Evolutionary conservation across 2,329 filamentous ascomycete species (phyloP).

Genomic region (Ophiostoma sp.): DNA sequence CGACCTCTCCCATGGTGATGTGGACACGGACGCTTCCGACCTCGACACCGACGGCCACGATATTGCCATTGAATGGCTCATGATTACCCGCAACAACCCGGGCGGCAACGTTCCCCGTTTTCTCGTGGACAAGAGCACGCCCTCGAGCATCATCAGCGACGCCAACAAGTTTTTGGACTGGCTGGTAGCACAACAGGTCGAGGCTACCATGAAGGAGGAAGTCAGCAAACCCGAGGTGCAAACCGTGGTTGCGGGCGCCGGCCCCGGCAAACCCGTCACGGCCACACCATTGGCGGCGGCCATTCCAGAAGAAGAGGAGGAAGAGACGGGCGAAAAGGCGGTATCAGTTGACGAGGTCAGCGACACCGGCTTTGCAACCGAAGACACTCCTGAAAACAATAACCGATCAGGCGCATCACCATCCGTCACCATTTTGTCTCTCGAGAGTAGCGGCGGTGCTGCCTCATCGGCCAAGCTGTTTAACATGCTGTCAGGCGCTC

Average conservation of each 20-base stretch:
- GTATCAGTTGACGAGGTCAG: not conserved
- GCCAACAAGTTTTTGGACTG: slow-evolving; percentile 81
- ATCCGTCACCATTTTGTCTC: not conserved
- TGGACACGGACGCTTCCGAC: slow-evolving; percentile 34
- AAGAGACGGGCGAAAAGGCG: slow-evolving; percentile 22
- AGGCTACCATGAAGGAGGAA: slow-evolving; percentile 5
- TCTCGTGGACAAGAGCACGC: slow-evolving; percentile 87
- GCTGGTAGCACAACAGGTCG: slow-evolving; percentile 45
- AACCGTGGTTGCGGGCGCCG: not conserved
- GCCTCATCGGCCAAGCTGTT: slow-evolving; percentile 46
- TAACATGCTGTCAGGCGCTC: slow-evolving; percentile 55
- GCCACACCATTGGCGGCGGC: not conserved
- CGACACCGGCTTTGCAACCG: not conserved
- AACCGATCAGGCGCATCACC: slow-evolving; percentile 24
- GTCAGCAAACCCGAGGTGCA: slow-evolving; percentile 30
- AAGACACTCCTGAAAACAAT: not conserved
- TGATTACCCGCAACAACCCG: slow-evolving; percentile 87
- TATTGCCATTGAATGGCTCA: slow-evolving; percentile 78
- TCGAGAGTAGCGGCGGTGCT: slow-evolving; percentile 30
- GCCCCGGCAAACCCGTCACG: not conserved
- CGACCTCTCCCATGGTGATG: slow-evolving; percentile 42
- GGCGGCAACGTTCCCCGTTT: slow-evolving; percentile 86
- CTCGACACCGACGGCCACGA: slow-evolving; percentile 39
- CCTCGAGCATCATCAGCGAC: slow-evolving; percentile 75
- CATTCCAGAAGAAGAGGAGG: slow-evolving; percentile 29